Conservation (phyloP, 2,329 filamentous ascomycete genomes). For the Rosellinia necatrix region DNA sequence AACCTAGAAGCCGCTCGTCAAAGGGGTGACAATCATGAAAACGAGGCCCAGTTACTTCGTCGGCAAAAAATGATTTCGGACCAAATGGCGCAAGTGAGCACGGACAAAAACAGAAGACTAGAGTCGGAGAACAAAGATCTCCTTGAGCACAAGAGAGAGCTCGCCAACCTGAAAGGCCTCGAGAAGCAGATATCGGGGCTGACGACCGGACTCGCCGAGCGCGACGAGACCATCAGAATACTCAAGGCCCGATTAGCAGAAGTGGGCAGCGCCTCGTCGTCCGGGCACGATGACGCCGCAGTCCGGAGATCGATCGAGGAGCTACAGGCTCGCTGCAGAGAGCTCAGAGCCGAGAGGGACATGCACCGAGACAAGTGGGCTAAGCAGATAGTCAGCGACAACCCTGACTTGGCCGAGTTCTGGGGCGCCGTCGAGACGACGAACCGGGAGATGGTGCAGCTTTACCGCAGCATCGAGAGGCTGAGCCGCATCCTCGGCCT, state of each 20-base stretch:
- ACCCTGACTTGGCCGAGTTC: neutral
- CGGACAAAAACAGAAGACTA: neutral
- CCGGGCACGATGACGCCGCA: neutral
- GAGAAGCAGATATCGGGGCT: neutral
- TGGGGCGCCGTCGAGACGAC: conserved; percentile 22
- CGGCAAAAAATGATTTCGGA: neutral
- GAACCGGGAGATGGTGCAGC: conserved; percentile 4
- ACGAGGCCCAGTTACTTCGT: neutral
- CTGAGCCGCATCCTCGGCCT: conserved; percentile 13
- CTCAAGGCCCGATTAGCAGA: conserved; percentile 5
- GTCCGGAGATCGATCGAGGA: neutral
- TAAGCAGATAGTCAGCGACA: neutral
- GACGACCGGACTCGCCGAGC: neutral
- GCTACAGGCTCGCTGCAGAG: conserved; percentile 4
- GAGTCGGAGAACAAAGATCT: conserved; percentile 1
- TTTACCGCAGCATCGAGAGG: conserved; percentile 13
- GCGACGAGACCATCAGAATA: neutral
- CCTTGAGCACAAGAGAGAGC: neutral
- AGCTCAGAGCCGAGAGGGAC: conserved; percentile 15
- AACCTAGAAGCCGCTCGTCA: neutral
- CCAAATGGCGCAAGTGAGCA: neutral
- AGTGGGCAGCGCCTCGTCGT: neutral
- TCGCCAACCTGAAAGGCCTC: neutral
- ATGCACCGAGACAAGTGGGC: conserved; percentile 13
- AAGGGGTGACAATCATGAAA: conserved; percentile 2